Evolutionary conservation across 1,284 basidiomycete genomes (phyloP), one percentile per base, ranked within the genome.

Genomic region (Coniferiporia sulphurascens): DNA sequence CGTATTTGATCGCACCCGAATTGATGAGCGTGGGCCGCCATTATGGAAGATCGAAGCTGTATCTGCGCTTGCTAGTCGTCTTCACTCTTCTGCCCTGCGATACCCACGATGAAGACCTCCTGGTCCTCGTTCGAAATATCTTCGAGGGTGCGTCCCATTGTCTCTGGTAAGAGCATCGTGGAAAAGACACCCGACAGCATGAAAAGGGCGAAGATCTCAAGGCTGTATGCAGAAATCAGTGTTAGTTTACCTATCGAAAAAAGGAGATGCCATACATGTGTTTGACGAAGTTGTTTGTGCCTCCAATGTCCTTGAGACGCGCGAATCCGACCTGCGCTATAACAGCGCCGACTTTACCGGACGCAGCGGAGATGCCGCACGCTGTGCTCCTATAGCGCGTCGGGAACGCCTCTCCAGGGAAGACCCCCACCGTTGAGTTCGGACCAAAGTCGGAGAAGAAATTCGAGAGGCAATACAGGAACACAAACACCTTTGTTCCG

Each of bases 381-480:
- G 80, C 84, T n/a, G 87, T 88, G 0, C 84, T 80, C 52, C 86
- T 78, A 73, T 88, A 87, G 41, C 87, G 80, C 3, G 89, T 89
- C 1, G 89, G 87, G 79, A 89, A 91, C 34, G 76, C 79, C 69
- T 91, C 87, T 3, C 81, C 86, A 32, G 89, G 89, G 46, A 89
- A 73, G 63, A 90, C 66, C 63, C 79, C 91, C 12, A 87, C 90
- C 1, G 88, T 90, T 2, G 85, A 83, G 73, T 89, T 91, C 41
- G 89, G 85, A 3, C 87, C 86, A 65, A 81, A 83, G 65, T 80
- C 82, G 57, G 76, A 73, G 69, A 80, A 81, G 67, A 82, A 81
- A 67, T 77, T 80, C 52, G 83, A 73, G 58, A 86, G 73, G 70
- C 83, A 85, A 71, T 81, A 89, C 46, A 87, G 72, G 69, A 81